phyloP scores from a whole-genome alignment of 1,139 yeast species.

The Pneumocystis oryctolagi region DNA sequence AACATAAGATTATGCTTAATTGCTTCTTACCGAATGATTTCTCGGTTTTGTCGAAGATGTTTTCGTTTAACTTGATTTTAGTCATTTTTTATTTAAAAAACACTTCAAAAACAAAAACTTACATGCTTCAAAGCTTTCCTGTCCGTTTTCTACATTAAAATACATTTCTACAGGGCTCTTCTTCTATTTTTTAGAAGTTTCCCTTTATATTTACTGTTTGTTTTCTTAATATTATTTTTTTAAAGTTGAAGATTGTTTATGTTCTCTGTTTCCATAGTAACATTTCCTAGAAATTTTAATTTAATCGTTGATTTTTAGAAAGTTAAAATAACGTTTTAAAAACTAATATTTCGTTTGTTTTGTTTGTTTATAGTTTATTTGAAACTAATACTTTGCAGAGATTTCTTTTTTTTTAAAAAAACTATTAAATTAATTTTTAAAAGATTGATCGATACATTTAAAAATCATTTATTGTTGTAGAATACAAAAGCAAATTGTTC shows the following conservation, averaged over 20 bases:
- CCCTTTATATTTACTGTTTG: not conserved
- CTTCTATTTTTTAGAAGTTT: not conserved
- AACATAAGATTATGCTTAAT: not conserved
- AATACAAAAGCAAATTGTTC: not conserved
- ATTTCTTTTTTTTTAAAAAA: not conserved
- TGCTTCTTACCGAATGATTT: not conserved
- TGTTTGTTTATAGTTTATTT: too few relatives aligned
- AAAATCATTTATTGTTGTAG: not conserved
- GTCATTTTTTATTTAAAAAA: not conserved
- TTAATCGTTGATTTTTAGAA: too few relatives aligned
- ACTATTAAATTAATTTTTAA: too few relatives aligned
- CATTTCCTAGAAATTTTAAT: not conserved
- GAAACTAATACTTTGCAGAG: not conserved
- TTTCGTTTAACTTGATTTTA: not conserved
- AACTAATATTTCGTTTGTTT: too few relatives aligned
- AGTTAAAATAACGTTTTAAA: too few relatives aligned
- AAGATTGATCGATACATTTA: too few relatives aligned
- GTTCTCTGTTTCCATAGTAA: not conserved
- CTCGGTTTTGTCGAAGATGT: slow-evolving; percentile 2
- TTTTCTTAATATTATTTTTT: not conserved
- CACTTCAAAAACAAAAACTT: not conserved
- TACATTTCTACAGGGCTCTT: not conserved
- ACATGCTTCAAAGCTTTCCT: slow-evolving; percentile 2
- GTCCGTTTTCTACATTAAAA: not conserved
- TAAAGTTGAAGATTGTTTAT: not conserved